phyloP scores from a whole-genome alignment of 495 filamentous ascomycete genomes.

The Tuber microsphaerosporum region DNA sequence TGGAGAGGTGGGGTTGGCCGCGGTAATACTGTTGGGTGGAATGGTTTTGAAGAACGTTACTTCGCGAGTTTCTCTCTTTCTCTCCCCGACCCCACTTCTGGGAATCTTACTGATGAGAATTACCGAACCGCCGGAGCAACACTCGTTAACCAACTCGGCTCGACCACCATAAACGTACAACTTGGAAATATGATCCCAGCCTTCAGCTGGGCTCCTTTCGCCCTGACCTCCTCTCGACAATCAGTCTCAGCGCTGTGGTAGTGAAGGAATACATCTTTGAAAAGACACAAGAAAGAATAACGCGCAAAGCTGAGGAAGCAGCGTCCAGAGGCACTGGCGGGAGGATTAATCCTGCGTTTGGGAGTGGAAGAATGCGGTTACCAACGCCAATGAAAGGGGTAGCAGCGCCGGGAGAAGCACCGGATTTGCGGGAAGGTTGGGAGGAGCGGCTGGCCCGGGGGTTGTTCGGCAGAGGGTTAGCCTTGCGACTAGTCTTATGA shows the following conservation, averaged over 20 bases:
- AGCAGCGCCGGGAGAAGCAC: too few relatives aligned
- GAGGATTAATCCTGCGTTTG: background rate
- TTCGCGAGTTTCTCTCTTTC: constrained; percentile 10
- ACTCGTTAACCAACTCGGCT: constrained; percentile 25
- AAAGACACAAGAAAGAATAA: constrained; percentile 19
- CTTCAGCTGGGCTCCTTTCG: constrained; percentile 32
- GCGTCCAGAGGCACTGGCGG: constrained; percentile 13
- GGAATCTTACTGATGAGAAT: background rate
- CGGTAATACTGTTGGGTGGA: constrained; percentile 21
- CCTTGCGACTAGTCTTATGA: too few relatives aligned
- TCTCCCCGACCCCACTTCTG: background rate
- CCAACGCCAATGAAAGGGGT: background rate
- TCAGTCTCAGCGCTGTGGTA: constrained; percentile 20
- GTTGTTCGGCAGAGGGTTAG: too few relatives aligned
- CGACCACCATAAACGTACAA: constrained; percentile 21
- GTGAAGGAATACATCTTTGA: constrained; percentile 24
- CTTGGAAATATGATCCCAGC: constrained; percentile 15
- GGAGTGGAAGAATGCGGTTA: background rate
- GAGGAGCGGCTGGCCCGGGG: too few relatives aligned
- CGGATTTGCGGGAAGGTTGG: too few relatives aligned
- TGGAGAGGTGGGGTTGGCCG: constrained; percentile 2
- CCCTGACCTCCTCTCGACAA: constrained; percentile 13
- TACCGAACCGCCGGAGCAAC: constrained; percentile 19
- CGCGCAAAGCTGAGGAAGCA: constrained; percentile 14
- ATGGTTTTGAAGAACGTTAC: constrained; percentile 34